Percentiles rank a stretch among this genome's conserved stretches.
Conservation (phyloP, 768 basidiomycete genomes). For the Tylopilus sp. region DNA sequence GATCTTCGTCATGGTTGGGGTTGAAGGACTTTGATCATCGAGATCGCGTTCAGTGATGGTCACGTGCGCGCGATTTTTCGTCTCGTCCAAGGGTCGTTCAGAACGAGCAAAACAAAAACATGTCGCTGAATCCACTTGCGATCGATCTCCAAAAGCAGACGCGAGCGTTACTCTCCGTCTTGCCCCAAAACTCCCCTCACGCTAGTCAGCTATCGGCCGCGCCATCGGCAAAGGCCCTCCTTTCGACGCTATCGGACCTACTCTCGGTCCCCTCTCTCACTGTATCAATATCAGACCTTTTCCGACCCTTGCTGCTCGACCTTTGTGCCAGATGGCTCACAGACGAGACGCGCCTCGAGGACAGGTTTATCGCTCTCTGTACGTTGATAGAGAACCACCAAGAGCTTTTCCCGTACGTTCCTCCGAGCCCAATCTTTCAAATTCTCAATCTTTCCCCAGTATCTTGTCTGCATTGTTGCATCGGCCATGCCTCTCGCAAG, state of each 20-base stretch:
- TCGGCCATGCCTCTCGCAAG: slow-evolving; percentile 41
- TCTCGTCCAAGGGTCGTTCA: too few species aligned
- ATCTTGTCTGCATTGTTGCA: slow-evolving; percentile 52
- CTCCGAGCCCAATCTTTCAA: slow-evolving; percentile 1
- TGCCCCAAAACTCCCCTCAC: slow-evolving; percentile 44
- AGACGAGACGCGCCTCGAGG: slow-evolving; percentile 43
- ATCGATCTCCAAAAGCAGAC: slow-evolving; percentile 59
- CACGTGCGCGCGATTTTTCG: too few species aligned
- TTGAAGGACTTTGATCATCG: too few species aligned
- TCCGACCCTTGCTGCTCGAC: slow-evolving; percentile 76
- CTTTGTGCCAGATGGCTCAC: slow-evolving; percentile 81
- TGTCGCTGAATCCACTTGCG: slow-evolving; percentile 48
- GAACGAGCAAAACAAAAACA: too few species aligned
- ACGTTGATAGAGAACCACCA: slow-evolving; percentile 64
- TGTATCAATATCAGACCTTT: slow-evolving; percentile 55
- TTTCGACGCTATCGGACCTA: slow-evolving; percentile 55
- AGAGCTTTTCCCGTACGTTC: slow-evolving; percentile 67
- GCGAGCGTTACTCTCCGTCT: slow-evolving; percentile 39
- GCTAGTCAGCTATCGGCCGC: slow-evolving; percentile 37
- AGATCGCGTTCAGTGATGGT: too few species aligned
- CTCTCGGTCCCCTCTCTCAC: slow-evolving; percentile 65
- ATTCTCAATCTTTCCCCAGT: slow-evolving; percentile 32
- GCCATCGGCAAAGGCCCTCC: slow-evolving; percentile 40
- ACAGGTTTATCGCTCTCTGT: slow-evolving; percentile 57
- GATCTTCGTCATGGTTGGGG: too few species aligned